Evolutionary conservation across 2,329 filamentous ascomycete species (phyloP).

Genomic region (Botrytis fragariae): DNA sequence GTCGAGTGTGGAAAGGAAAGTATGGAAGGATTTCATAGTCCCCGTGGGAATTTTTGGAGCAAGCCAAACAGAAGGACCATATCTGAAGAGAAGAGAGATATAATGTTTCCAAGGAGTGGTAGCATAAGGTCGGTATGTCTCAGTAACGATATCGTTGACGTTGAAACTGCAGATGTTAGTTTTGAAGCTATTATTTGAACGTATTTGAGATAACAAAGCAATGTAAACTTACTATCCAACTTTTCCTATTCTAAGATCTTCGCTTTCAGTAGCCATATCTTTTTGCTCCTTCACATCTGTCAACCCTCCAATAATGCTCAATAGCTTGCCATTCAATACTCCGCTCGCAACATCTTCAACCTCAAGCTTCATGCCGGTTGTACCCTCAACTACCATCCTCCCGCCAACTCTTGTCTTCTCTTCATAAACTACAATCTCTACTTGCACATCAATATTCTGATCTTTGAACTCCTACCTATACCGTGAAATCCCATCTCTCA

Average conservation of each 20-base stretch:
- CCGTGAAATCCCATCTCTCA: background rate
- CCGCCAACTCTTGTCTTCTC: conserved; percentile 8
- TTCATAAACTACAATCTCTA: conserved; percentile 11
- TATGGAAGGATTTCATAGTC: background rate
- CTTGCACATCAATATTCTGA: background rate
- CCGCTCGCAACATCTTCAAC: conserved; percentile 15
- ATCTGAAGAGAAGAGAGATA: background rate
- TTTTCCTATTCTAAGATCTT: conserved; percentile 4
- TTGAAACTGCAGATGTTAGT: background rate
- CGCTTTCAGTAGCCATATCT: background rate
- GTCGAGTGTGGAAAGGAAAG: background rate
- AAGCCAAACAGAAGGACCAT: background rate
- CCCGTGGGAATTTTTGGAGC: background rate
- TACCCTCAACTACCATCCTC: conserved; percentile 7
- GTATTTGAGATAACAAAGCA: background rate
- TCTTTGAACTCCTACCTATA: background rate
- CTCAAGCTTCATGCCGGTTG: background rate
- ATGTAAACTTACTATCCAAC: background rate
- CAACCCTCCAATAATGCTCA: background rate
- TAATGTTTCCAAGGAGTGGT: background rate
- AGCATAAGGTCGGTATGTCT: conserved; percentile 11
- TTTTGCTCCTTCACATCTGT: background rate
- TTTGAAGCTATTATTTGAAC: background rate
- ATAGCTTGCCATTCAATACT: background rate
- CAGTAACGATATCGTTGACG: background rate